These are phyloP conservation scores for Paraphaeosphaeria minitans DNA, from an alignment of 2,329 filamentous ascomycete species.

Conservation along the genomic window DNA sequence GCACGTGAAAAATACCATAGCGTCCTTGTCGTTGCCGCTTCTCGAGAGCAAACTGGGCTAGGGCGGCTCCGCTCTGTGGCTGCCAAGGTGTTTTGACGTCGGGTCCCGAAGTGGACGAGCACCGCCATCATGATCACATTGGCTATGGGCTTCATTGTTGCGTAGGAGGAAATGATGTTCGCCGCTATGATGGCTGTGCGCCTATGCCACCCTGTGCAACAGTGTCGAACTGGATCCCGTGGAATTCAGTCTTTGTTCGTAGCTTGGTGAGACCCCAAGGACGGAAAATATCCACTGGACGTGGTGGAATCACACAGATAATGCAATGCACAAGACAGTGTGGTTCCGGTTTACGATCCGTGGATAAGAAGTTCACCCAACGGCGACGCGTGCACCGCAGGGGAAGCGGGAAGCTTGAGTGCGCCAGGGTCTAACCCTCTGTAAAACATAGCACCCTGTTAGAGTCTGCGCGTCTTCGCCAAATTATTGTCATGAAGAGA, in stretches of 20 bases:
- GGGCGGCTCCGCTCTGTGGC: constrained; percentile 26
- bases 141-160: background rate
- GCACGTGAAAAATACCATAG: constrained; percentile 23
- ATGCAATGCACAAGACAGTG: background rate
- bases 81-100: constrained; percentile 28
- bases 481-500: background rate
- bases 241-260: background rate
- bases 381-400: background rate
- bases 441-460: constrained; percentile 16
- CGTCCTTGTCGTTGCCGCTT: constrained; percentile 15
- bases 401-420: constrained; percentile 15
- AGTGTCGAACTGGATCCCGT: background rate
- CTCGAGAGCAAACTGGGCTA: constrained; percentile 22
- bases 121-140: background rate
- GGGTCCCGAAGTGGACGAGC: background rate
- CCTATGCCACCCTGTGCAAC: background rate
- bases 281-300: background rate
- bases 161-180: constrained; percentile 4
- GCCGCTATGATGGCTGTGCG: background rate
- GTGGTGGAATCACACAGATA: background rate
- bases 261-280: background rate
- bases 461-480: background rate
- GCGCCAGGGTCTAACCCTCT: constrained; percentile 17
- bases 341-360: background rate
- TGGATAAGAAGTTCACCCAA: background rate